Evolutionary conservation across 2,329 filamentous ascomycete genomes (phyloP).

Genomic region (Metarhizium sp.): DNA sequence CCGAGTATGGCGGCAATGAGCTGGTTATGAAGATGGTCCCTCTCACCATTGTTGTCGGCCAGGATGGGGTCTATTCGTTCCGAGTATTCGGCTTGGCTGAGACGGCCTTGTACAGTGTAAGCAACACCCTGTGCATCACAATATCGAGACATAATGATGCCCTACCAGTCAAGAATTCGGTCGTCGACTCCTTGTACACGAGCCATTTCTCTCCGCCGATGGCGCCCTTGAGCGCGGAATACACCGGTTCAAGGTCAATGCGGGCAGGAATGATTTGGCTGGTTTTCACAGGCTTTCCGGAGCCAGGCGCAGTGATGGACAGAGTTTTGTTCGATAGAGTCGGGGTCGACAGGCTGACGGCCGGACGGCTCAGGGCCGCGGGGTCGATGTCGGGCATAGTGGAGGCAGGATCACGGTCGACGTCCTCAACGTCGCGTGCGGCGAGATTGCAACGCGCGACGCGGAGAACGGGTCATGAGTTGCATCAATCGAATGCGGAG

Average conservation of each 20-base stretch:
- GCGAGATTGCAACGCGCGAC: constrained; percentile 34
- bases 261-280: constrained; percentile 55
- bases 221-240: constrained; percentile 49
- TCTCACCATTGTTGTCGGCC: constrained; percentile 46
- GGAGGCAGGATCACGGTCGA: constrained; percentile 4
- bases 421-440: constrained; percentile 33
- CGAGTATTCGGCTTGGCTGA: constrained; percentile 53
- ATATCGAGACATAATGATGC: not conserved
- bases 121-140: not conserved
- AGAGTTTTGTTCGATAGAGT: constrained; percentile 49
- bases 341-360: constrained; percentile 48
- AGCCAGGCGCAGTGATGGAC: constrained; percentile 38
- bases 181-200: constrained; percentile 52
- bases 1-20: constrained; percentile 57
- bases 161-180: constrained; percentile 54
- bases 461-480: constrained; percentile 32
- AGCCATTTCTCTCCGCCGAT: constrained; percentile 55
- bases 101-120: constrained; percentile 37
- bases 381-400: constrained; percentile 63
- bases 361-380: constrained; percentile 55
- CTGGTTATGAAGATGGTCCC: constrained; percentile 57
- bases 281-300: constrained; percentile 45
- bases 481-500: constrained; percentile 27
- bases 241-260: constrained; percentile 59
- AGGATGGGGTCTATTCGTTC: constrained; percentile 52